Evolutionary conservation across 163 green algal genomes (phyloP).

Genomic region (Chloroidium sp.): DNA sequence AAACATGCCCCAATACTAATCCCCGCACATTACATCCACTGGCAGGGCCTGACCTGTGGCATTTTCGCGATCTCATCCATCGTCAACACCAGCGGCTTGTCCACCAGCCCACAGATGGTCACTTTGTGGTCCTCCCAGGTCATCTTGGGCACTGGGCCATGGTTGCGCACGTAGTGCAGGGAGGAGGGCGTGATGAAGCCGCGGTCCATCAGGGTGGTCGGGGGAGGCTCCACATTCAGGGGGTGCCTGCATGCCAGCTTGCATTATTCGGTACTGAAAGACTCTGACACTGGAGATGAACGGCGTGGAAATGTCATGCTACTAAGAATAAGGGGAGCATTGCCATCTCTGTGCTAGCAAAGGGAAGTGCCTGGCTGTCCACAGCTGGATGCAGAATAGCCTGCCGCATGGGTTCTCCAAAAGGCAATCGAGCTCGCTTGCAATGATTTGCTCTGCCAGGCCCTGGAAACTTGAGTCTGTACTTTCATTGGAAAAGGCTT

Average conservation of each 20-base stretch:
- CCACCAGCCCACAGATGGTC: slow-evolving; percentile 67
- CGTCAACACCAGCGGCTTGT: slow-evolving; percentile 52
- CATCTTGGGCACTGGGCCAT: slow-evolving; percentile 78
- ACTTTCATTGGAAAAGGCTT: too few relatives aligned
- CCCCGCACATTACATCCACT: too few relatives aligned
- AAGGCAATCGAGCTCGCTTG: too few relatives aligned
- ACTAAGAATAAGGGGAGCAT: too few relatives aligned
- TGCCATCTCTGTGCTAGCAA: too few relatives aligned
- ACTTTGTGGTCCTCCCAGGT: slow-evolving; percentile 53
- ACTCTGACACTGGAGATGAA: too few relatives aligned
- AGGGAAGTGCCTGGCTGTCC: too few relatives aligned
- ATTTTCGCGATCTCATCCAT: slow-evolving; percentile 86
- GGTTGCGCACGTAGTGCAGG: slow-evolving; percentile 91
- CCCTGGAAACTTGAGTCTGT: too few relatives aligned
- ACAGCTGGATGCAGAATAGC: too few relatives aligned
- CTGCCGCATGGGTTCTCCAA: too few relatives aligned
- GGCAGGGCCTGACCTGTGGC: slow-evolving; percentile 23
- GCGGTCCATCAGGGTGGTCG: slow-evolving; percentile 45
- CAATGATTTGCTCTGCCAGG: too few relatives aligned
- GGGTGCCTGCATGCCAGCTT: slow-evolving; percentile 53
- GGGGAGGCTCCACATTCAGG: slow-evolving; percentile 90
- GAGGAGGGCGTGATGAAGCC: slow-evolving; percentile 80
- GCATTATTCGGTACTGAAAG: not conserved
- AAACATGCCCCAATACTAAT: too few relatives aligned
- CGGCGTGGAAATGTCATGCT: not conserved